Evolutionary conservation across 768 basidiomycete genomes (phyloP), one percentile per base, ranked within the genome.

Genomic region (Coprinopsis strossmayeri): DNA sequence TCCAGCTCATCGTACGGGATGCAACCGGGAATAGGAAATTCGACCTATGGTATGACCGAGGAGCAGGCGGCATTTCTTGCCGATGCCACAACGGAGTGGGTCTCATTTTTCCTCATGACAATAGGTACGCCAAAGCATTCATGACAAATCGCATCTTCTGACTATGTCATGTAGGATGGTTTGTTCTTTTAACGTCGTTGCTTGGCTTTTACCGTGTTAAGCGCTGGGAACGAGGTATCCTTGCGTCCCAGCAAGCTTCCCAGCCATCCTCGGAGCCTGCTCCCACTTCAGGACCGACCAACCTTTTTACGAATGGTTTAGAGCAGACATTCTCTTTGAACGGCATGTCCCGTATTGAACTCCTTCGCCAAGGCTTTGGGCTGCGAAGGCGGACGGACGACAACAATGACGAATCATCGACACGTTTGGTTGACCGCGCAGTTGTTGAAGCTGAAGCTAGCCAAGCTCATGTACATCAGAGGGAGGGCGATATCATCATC

Each of bases 81-180:
- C n/a, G 78, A 86, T 63, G 76, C 82, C 20, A 89, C 92, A 0
- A 85, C 87, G 20, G 93, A 97, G 61, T 97, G 91, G 91, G 69
- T 98, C 44, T 90, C 91, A 13, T 98, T 97, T 70, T 80, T 94
- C 68, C 68, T 97, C 55, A 96, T 97, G 90, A 91, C 86, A 28
- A 69, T 91, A 41, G 83, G 83, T 82, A 53, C n/a, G n/a, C n/a
- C n/a, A n/a, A n/a, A n/a, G n/a, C n/a, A n/a, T n/a, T n/a, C n/a
- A n/a, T n/a, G n/a, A n/a, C n/a, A n/a, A n/a, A n/a, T n/a, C n/a
- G n/a, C n/a, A n/a, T n/a, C n/a, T n/a, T 49, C 37, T 34, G 30
- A 20, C 34, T 45, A 38, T 34, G 23, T 28, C 43, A 20, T n/a
- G n/a, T 26, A 66, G 63, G 65, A 9, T 67, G 61, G 67, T 69